Base-by-base conservation (phyloP, 352 stramenopile genomes). In the Phytophthora pseudosyringae region DNA sequence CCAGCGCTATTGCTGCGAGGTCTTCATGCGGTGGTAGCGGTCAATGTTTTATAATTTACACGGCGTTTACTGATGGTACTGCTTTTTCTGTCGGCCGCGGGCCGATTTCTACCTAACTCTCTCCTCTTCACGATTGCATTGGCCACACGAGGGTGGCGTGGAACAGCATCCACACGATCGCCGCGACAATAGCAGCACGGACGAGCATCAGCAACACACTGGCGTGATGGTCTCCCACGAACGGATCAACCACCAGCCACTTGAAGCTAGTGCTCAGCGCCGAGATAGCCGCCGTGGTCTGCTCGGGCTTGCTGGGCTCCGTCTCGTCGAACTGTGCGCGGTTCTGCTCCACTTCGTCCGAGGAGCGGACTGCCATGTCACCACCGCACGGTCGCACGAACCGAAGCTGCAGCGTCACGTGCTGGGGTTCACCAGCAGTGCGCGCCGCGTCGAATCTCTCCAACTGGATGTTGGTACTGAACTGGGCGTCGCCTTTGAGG, bases 391-490 rank as follows among this genome's bases (percentile, higher is more conserved):
- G 46, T 33, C 54, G 64, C 35, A 77, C 58, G 44, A 81, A 81
- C 29, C 61, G 63, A 7, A 81, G 38, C 49, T 75, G 67, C 56
- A 81, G 29, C 31, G 46, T 70, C 55, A 87, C 63, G 36, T 76
- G 61, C 66, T 83, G 67, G 15, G 81, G 52, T 10, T 76, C 61
- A 11, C 50, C 54, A 50, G 56, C 43, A 9, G 43, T 41, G 21
- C 58, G 54, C 36, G 71, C 67, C 31, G 64, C 51, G 32, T 87
- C 73, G 47, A 74, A 72, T 49, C 73, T 60, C 57, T 88, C 74
- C 35, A 91, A 65, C 48, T 88, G 69, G 39, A 91, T 66, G 16
- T n/a, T 79, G 13, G 68, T 71, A 39, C 59, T 60, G 54, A 85
- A 83, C 26, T 72, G 65, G 8, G 62, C 39, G 11, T 81, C 70